phyloP scores from a whole-genome alignment of 148 eudicot genomes.

The Persicaria maculosa region DNA sequence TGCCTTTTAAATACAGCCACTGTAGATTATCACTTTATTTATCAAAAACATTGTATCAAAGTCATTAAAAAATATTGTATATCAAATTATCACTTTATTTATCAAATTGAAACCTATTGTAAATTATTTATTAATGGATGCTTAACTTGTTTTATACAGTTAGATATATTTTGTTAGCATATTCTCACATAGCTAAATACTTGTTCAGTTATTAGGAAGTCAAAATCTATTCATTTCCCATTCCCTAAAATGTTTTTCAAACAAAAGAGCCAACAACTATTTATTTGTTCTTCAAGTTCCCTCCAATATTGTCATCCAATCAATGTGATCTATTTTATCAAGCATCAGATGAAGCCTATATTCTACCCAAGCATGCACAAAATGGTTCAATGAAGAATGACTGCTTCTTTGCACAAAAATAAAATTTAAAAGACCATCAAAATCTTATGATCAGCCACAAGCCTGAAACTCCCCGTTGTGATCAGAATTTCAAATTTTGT shows the following conservation, averaged over 20 bases:
- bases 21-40: too few relatives aligned
- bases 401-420: background rate
- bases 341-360: background rate
- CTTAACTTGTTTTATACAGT: too few relatives aligned
- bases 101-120: too few relatives aligned
- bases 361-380: background rate
- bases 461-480: too few relatives aligned
- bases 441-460: background rate
- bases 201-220: background rate
- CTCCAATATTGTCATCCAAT: background rate
- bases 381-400: background rate
- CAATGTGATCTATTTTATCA: background rate
- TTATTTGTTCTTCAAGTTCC: background rate
- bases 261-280: background rate
- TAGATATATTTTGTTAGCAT: too few relatives aligned
- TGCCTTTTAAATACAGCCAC: too few relatives aligned
- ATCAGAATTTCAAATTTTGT: background rate
- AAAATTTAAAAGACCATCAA: background rate
- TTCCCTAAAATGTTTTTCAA: background rate
- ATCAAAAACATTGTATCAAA: too few relatives aligned
- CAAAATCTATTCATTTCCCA: background rate
- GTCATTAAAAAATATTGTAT: too few relatives aligned
- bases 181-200: too few relatives aligned
- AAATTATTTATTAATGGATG: too few relatives aligned
- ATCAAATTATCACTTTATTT: too few relatives aligned